phyloP scores from a whole-genome alignment of 768 basidiomycete species.

The Mycena amicta region DNA sequence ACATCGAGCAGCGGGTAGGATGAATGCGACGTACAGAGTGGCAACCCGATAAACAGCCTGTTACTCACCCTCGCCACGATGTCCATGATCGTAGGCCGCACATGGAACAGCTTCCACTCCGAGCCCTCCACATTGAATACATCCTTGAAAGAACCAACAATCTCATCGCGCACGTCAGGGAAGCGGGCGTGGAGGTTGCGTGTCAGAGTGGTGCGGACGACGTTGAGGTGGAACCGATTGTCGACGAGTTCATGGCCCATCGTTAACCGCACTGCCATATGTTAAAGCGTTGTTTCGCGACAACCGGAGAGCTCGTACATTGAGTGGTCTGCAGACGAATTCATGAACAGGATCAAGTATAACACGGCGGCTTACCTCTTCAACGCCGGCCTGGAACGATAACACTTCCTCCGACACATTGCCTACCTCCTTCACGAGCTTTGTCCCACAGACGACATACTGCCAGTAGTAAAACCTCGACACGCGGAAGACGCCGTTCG shows the following conservation, averaged over 20 bases:
- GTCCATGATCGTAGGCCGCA: slow-evolving; percentile 17
- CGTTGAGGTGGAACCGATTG: slow-evolving; percentile 9
- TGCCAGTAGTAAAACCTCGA: slow-evolving; percentile 33
- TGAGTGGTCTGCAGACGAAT: background rate
- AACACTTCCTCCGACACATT: slow-evolving; percentile 40
- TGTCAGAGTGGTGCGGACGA: slow-evolving; percentile 15
- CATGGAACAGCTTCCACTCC: slow-evolving; percentile 24
- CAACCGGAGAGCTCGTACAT: no score
- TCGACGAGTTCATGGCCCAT: slow-evolving; percentile 3
- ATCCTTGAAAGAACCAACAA: slow-evolving; percentile 22
- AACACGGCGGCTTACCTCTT: slow-evolving; percentile 34
- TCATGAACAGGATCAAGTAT: background rate
- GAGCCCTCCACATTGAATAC: slow-evolving; percentile 7
- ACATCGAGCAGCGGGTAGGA: no score
- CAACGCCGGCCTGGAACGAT: slow-evolving; percentile 36
- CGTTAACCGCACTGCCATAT: background rate
- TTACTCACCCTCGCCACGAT: slow-evolving; percentile 28
- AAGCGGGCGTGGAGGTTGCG: slow-evolving; percentile 31
- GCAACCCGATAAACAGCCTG: slow-evolving; percentile 31
- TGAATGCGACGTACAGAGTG: slow-evolving; percentile 26
- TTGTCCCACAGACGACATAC: slow-evolving; percentile 36
- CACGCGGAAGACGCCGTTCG: slow-evolving; percentile 10
- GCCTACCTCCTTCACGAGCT: slow-evolving; percentile 43
- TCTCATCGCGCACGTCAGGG: slow-evolving; percentile 38
- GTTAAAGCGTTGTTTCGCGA: no score